Base-by-base conservation (phyloP, 495 filamentous ascomycete species). In the Bryoglossum gracile region DNA sequence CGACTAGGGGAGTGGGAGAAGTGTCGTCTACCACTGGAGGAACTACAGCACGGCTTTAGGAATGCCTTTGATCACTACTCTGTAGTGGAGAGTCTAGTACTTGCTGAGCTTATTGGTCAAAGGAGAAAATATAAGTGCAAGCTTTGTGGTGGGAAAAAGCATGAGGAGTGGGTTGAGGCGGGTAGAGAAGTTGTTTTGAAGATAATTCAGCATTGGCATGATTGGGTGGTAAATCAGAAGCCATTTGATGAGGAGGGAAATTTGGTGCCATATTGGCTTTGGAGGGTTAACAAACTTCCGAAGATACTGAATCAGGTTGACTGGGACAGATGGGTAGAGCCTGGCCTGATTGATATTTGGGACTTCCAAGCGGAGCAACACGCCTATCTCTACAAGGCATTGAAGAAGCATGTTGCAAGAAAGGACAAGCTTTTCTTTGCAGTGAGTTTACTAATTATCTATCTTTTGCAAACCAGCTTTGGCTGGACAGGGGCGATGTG, bases 291-390 rank as follows among this genome's bases (percentile, higher is more conserved):
- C 8, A 40, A 32, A 18, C 22, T 40, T 3, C 33, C 19, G 8
- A 40, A 21, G 6, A 17, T 22, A 23, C 16, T 40, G 10, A 19
- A 40, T 19, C 16, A 42, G 10, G 25, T 49, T 17, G 11, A 32
- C n/a, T 49, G 46, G 46, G 46, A 40, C 33, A 19, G 18, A 13
- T 49, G 46, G 46, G 32, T 17, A 1, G 13, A 32, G 8, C 46
- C 46, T 16, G 17, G 18, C 18, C 6, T 8, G 32, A 4, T 30
- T 4, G 41, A 43, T 23, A 30, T 30, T 43, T 10, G 18, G 8
- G 22, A 24, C 18, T 41, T 9, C 11, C 38, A 24, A 6, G 22
- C 25, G 8, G 38, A 41, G 18, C 19, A 41, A 41, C 5, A 30
- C 5, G 26, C 26, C 5, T 5, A 30, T 5, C 5, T 30, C 13